A percentile compares a stretch with the other conserved stretches of the same genome.
Conservation (phyloP, 345 rosid species). For the Triadica sebifera region DNA sequence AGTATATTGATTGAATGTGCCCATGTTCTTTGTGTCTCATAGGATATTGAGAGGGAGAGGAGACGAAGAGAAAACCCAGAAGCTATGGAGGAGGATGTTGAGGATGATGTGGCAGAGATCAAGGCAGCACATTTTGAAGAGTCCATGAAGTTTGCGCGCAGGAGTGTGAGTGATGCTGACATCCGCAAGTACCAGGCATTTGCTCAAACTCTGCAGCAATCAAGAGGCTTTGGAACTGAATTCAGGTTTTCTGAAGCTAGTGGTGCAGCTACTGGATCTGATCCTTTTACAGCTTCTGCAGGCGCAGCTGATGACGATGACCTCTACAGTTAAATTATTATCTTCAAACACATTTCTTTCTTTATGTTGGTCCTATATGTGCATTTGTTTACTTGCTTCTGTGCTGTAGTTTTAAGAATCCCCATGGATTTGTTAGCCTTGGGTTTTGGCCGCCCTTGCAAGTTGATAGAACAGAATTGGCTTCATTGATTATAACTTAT, state of each 20-base stretch:
- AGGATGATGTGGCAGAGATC: constrained; percentile 82
- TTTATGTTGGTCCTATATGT: neutral
- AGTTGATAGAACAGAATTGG: neutral
- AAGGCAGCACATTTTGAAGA: constrained; percentile 86
- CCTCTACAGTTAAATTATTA: constrained; percentile 63
- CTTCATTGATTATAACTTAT: neutral
- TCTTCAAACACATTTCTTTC: neutral
- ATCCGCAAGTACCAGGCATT: constrained; percentile 92
- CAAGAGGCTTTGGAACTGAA: constrained; percentile 81
- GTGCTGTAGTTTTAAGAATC: constrained; percentile 14
- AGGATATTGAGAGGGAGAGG: constrained; percentile 94
- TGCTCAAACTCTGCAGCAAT: constrained; percentile 93
- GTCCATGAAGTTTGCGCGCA: constrained; percentile 85
- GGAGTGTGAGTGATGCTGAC: constrained; percentile 87
- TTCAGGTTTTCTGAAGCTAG: constrained; percentile 66
- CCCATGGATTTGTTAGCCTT: neutral
- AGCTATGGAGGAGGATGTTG: constrained; percentile 91
- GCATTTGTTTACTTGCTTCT: neutral
- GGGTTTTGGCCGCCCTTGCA: neutral
- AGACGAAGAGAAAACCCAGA: constrained; percentile 79
- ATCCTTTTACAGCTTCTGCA: constrained; percentile 72
- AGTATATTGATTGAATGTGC: neutral
- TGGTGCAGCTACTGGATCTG: constrained; percentile 41
- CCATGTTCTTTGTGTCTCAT: neutral
- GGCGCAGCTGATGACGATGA: constrained; percentile 77